These are phyloP conservation scores for Verticillium tricorpus DNA, from an alignment of 2,329 filamentous ascomycete species.

Conservation along the genomic window DNA sequence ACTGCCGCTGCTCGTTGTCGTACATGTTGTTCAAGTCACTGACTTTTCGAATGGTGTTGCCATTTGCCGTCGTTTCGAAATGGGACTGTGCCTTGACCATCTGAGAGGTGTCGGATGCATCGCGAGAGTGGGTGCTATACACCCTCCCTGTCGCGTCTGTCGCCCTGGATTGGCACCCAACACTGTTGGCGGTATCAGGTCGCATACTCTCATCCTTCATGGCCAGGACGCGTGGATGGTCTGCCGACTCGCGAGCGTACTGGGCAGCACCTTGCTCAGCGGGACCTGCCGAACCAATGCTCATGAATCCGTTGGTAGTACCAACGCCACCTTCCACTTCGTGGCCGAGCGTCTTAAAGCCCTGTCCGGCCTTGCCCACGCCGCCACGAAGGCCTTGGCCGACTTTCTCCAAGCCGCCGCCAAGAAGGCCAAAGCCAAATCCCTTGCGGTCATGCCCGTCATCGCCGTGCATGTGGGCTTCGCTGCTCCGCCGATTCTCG, in stretches of 20 bases:
- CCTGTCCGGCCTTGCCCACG: conserved; percentile 38
- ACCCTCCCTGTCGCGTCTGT: conserved; percentile 24
- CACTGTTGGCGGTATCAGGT: conserved; percentile 3
- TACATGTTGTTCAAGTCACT: conserved; percentile 46
- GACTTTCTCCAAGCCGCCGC: conserved; percentile 44
- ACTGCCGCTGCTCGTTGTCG: conserved; percentile 38
- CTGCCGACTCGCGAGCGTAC: neutral
- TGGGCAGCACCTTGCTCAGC: neutral
- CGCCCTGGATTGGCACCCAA: conserved; percentile 2
- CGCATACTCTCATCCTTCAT: conserved; percentile 25
- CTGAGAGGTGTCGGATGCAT: conserved; percentile 24
- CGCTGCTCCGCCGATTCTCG: conserved; percentile 10
- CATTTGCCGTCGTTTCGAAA: conserved; percentile 25
- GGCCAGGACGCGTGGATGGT: conserved; percentile 22
- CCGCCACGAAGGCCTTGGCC: conserved; percentile 24
- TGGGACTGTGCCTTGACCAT: conserved; percentile 11
- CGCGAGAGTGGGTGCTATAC: conserved; percentile 29
- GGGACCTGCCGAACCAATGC: conserved; percentile 19
- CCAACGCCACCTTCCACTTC: conserved; percentile 49
- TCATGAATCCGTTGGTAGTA: conserved; percentile 49
- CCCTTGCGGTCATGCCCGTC: conserved; percentile 5
- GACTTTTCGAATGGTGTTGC: conserved; percentile 50
- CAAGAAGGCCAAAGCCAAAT: conserved; percentile 25
- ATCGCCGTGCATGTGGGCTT: neutral
- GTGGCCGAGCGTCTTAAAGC: conserved; percentile 41